Base-by-base conservation (phyloP, 148 eudicot genomes). In the Dysphania ambrosioides region DNA sequence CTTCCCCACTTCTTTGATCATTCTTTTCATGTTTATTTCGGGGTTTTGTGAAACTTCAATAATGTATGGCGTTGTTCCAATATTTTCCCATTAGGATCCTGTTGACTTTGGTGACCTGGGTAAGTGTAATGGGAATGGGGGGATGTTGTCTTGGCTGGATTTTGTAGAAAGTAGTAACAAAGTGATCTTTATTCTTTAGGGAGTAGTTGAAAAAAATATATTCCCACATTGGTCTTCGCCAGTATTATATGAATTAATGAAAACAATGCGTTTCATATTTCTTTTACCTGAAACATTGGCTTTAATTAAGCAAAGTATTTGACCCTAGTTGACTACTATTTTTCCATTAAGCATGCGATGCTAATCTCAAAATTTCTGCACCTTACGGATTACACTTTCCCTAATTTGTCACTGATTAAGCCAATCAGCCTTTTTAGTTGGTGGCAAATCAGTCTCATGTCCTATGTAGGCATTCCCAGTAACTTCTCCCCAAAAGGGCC, bases 231-330 rank as follows among this genome's bases (percentile, higher is more conserved):
- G 57, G 23, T 53, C 23, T 18, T 3, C 4, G 5, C 8, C 4
- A 8, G 42, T 3, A 38, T 3, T 6, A 6, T 63, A 18, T 15
- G 8, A 15, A 61, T 31, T 12, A 44, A 63, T 63, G 66, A 36
- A 66, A 66, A 36, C 30, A 16, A 32, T 64, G 24, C 6, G 26
- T 66, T n/a, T 67, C 47, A 26, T 41, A 23, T 5, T 18, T 65
- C 23, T 65, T 67, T 67, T 67, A 67, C 71, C 71, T 67, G 71
- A 67, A 67, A 67, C 55, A 67, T 67, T 24, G 71, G 71, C 71
- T 67, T 67, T 67, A n/a, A 42, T 67, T 41, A 67, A 67, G 55
- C 55, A 67, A 41, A 67, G 34, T 12, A 15, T 40, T n/a, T 26
- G 41, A 3, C n/a, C 2, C 53, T 42, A 29, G 34, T 67, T 42